These are phyloP conservation scores for Pichia gijzeniarum DNA, from an alignment of 805 yeast genomes.

Conservation along the genomic window DNA sequence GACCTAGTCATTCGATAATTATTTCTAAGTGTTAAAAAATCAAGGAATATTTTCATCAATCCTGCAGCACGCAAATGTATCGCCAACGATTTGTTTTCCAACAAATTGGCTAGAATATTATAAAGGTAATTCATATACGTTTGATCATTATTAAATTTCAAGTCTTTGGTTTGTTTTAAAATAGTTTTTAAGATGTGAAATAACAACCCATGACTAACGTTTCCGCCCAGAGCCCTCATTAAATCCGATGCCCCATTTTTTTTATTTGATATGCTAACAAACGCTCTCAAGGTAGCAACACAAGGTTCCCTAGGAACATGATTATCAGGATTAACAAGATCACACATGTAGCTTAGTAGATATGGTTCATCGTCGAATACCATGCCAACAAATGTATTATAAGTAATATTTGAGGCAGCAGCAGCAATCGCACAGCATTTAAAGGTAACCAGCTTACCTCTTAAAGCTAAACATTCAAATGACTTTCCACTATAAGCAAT, in stretches of 20 bases:
- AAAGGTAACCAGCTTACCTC: constrained; percentile 53
- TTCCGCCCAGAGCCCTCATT: constrained; percentile 72
- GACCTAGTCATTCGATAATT: constrained; percentile 51
- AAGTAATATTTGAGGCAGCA: constrained; percentile 48
- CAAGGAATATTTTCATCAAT: constrained; percentile 55
- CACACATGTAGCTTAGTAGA: constrained; percentile 61
- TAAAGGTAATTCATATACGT: constrained; percentile 39
- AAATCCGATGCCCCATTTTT: constrained; percentile 72
- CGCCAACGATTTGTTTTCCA: constrained; percentile 48
- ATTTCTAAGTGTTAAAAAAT: constrained; percentile 49
- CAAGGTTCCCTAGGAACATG: constrained; percentile 46
- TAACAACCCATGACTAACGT: constrained; percentile 76
- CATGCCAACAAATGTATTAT: constrained; percentile 54
- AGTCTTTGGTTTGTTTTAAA: constrained; percentile 40
- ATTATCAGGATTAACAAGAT: constrained; percentile 63
- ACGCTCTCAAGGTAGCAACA: constrained; percentile 54
- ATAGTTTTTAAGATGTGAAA: constrained; percentile 66
- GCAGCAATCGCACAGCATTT: constrained; percentile 66
- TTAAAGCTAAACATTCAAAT: constrained; percentile 44
- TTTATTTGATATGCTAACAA: constrained; percentile 63
- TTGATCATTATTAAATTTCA: constrained; percentile 22
- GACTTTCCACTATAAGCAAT: constrained; percentile 61
- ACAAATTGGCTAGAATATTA: constrained; percentile 54
- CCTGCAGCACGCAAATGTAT: constrained; percentile 70
- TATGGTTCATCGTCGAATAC: constrained; percentile 70